phyloP scores from a whole-genome alignment of 768 basidiomycete genomes.

The Russula brevipes region DNA sequence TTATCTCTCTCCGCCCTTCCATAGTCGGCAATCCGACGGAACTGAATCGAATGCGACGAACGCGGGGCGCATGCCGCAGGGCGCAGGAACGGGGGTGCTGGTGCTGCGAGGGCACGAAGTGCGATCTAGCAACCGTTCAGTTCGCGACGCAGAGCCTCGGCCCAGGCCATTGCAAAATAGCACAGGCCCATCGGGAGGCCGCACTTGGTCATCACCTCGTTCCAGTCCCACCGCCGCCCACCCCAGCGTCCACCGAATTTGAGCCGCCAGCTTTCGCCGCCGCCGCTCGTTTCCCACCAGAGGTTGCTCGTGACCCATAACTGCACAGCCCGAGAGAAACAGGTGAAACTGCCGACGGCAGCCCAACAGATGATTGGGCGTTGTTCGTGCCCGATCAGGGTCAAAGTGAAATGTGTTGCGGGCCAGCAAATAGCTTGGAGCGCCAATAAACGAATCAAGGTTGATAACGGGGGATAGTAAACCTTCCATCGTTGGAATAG shows the following conservation, averaged over 20 bases:
- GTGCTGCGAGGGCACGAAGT: background rate
- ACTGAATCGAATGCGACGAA: background rate
- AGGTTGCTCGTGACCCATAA: conserved; percentile 97
- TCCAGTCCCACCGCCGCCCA: conserved; percentile 78
- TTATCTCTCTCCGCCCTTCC: background rate
- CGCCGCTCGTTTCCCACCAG: conserved; percentile 24
- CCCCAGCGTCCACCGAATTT: conserved; percentile 41
- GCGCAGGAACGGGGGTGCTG: conserved; percentile 12
- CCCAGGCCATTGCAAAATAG: conserved; percentile 81
- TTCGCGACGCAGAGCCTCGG: conserved; percentile 41
- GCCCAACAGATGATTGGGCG: conserved; percentile 89
- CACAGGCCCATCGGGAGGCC: conserved; percentile 66
- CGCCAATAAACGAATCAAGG: conserved; percentile 86
- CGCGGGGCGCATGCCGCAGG: background rate
- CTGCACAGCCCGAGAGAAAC: conserved; percentile 75
- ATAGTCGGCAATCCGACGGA: background rate
- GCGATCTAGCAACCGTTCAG: conserved; percentile 25
- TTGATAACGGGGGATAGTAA: conserved; percentile 84
- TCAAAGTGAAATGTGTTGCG: conserved; percentile 80
- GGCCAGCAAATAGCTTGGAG: conserved; percentile 97
- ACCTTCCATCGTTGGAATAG: conserved; percentile 85
- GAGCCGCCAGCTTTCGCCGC: conserved; percentile 20
- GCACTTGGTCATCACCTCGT: conserved; percentile 60
- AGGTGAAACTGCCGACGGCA: conserved; percentile 84
- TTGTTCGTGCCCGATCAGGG: conserved; percentile 58